These are phyloP conservation scores for Hygrocybe coccinea DNA, from an alignment of 768 basidiomycete genomes.

Conservation along the genomic window DNA sequence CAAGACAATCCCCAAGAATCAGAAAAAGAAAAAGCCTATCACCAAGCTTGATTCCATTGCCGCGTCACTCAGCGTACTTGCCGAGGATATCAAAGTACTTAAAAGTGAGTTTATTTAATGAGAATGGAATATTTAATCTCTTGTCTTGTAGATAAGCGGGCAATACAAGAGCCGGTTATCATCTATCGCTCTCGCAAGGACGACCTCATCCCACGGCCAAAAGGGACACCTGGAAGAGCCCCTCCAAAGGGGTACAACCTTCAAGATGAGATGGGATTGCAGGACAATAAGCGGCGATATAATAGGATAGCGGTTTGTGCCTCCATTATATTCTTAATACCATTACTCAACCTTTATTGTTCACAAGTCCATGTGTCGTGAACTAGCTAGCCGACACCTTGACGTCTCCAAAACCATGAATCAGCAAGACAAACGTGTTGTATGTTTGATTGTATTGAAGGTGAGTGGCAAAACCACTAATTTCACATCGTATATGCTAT, in stretches of 20 bases:
- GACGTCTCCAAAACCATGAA: background rate
- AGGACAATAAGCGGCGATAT: background rate
- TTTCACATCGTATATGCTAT: background rate
- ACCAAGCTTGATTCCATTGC: too few species aligned
- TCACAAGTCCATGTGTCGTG: background rate
- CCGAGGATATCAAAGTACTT: too few species aligned
- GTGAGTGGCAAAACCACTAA: background rate
- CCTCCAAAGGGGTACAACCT: conserved; percentile 1
- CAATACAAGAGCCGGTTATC: too few species aligned
- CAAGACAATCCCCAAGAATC: too few species aligned
- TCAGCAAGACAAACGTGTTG: background rate
- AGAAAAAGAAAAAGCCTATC: too few species aligned
- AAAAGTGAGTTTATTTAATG: too few species aligned
- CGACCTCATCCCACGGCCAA: background rate
- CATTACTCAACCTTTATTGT: too few species aligned
- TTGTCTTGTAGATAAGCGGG: too few species aligned
- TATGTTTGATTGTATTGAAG: background rate
- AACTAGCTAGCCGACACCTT: background rate
- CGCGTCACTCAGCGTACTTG: too few species aligned
- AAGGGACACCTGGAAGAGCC: background rate
- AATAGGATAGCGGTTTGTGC: background rate
- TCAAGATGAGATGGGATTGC: background rate
- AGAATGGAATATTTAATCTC: too few species aligned
- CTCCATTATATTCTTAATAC: background rate
- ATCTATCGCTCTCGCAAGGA: too few species aligned